Conservation (phyloP, 1,284 basidiomycete genomes). For the Cryptococcus sp. region DNA sequence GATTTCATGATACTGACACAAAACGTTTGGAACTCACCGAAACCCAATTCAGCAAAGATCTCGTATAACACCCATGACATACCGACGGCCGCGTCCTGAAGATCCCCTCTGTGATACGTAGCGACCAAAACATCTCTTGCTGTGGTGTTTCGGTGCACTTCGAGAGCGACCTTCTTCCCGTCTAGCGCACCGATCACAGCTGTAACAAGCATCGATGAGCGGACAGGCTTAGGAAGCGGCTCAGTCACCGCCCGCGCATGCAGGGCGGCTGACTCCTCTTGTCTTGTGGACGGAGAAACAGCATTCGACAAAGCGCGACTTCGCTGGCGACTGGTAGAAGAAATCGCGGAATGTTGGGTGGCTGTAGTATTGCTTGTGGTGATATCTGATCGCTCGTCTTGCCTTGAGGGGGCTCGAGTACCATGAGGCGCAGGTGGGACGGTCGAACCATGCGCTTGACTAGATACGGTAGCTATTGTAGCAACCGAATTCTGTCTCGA, state of each 20-base stretch:
- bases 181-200: conserved; percentile 33
- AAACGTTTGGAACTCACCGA: conserved; percentile 30
- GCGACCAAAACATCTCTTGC: conserved; percentile 38
- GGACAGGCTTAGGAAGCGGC: conserved; percentile 6
- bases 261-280: conserved; percentile 7
- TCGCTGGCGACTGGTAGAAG: conserved; percentile 5
- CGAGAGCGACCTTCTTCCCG: conserved; percentile 33
- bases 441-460: not conserved
- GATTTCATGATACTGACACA: not conserved
- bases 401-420: conserved; percentile 12
- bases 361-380: conserved; percentile 15
- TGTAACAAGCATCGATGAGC: conserved; percentile 5
- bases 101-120: conserved; percentile 25
- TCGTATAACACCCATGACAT: conserved; percentile 48
- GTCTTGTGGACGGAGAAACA: not conserved
- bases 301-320: conserved; percentile 11
- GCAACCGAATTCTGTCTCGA: conserved; percentile 12
- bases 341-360: conserved; percentile 5
- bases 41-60: conserved; percentile 46
- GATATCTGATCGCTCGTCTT: conserved; percentile 13
- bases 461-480: conserved; percentile 5
- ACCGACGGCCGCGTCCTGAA: conserved; percentile 22
- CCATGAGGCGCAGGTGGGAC: not conserved
- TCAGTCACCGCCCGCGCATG: conserved; percentile 11
- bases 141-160: conserved; percentile 39